Base-by-base conservation (phyloP, 805 yeast genomes). In the Wickerhamomyces pijperi region DNA sequence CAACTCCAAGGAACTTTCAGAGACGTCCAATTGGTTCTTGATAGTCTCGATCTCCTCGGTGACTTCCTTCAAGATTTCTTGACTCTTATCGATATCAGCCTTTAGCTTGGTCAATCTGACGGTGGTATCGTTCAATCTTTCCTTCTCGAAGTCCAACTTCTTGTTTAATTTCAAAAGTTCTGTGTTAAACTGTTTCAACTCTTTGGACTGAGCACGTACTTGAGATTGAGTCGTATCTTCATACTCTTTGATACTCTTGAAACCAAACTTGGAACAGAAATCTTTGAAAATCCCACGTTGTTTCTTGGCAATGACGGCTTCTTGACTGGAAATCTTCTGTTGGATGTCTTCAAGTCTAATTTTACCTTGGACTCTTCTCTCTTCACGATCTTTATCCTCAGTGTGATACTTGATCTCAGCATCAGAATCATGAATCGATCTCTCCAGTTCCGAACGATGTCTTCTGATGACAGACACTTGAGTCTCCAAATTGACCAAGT, bases 221-320 rank as follows among this genome's bases (percentile, higher is more conserved):
- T 70, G 58, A 4, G 73, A 63, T 5, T 90, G 88, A 39, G 79
- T 82, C 12, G 73, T 64, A 34, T 63, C 64, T 54, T 87, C 96
- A 54, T 82, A 87, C 28, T 80, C 86, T 36, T 68, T 64, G 32
- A 86, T 74, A 44, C 58, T 58, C 7, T 60, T 54, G 48, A 85
- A 74, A 0, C 76, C 75, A 38, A 78, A 59, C 40, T 59, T 64
- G 1, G 52, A 39, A 41, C 88, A 79, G 52, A 87, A 82, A 0
- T 56, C 67, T 9, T 53, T 36, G 51, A 76, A 82, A 4, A 77
- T 58, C 3, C 55, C 53, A 2, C 58, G 46, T 45, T 76, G 78
- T 7, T 77, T 44, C 3, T 44, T 40, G 4, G 58, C 51, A 21
- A 64, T 60, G 21, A 56, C 51, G 1, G 36, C 32, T 19, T 59